Percentiles rank a stretch among this genome's conserved stretches.
Conservation (phyloP, 495 filamentous ascomycete genomes). For the Cetradonia linearis region DNA sequence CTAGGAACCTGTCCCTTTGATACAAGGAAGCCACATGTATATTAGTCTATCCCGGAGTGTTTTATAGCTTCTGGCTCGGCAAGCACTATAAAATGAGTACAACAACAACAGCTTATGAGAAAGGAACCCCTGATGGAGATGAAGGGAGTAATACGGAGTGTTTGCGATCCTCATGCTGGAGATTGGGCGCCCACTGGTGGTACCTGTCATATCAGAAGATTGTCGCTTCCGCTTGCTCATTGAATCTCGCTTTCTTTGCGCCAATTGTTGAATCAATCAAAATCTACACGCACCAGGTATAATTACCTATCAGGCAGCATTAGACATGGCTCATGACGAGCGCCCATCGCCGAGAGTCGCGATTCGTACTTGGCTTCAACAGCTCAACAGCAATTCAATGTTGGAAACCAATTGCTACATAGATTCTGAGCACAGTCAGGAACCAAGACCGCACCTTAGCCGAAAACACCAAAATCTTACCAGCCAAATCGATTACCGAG, state of each 20-base stretch:
- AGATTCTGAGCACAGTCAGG: not conserved
- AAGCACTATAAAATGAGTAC: too few relatives aligned
- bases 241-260: not conserved
- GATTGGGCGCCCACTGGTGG: too few relatives aligned
- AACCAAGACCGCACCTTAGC: not conserved
- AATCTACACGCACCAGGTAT: not conserved
- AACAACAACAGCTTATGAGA: too few relatives aligned
- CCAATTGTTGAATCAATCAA: too few relatives aligned
- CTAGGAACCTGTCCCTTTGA: too few relatives aligned
- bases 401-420: not conserved
- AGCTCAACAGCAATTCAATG: not conserved
- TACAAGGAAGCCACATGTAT: too few relatives aligned
- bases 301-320: not conserved
- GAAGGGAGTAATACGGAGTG: too few relatives aligned
- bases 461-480: not conserved
- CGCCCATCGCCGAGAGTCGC: constrained; percentile 19
- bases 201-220: not conserved
- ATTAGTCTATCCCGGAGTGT: too few relatives aligned
- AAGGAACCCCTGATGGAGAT: too few relatives aligned
- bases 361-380: constrained; percentile 21
- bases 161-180: too few relatives aligned
- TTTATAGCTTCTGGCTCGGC: too few relatives aligned
- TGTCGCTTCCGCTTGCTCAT: not conserved
- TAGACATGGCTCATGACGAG: constrained; percentile 9
- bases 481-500: not conserved